phyloP scores from a whole-genome alignment of 306 rosid genomes.

The Vigna trinervia region DNA sequence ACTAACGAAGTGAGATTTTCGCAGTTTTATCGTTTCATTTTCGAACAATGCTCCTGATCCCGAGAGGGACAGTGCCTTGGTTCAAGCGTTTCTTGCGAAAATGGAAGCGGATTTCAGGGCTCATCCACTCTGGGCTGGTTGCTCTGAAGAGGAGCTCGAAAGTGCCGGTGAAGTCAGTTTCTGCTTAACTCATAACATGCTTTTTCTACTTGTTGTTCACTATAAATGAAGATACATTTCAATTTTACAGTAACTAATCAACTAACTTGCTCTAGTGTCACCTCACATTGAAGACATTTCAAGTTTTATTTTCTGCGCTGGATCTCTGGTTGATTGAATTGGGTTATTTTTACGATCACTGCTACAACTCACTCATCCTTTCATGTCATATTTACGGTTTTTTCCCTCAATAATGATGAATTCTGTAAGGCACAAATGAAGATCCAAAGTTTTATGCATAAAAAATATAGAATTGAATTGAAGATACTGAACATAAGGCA shows the following conservation, averaged over 20 bases:
- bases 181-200: slow-evolving; percentile 10
- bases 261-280: slow-evolving; percentile 9
- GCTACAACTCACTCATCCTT: neutral
- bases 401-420: slow-evolving; percentile 7
- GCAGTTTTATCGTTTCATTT: slow-evolving; percentile 94
- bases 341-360: neutral
- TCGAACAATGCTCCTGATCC: slow-evolving; percentile 90
- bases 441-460: neutral
- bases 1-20: slow-evolving; percentile 16
- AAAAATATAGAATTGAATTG: neutral
- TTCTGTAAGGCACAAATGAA: neutral
- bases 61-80: slow-evolving; percentile 78
- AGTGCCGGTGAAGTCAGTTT: slow-evolving; percentile 96
- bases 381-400: slow-evolving; percentile 3
- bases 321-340: slow-evolving; percentile 41
- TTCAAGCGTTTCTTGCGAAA: slow-evolving; percentile 78
- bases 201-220: neutral
- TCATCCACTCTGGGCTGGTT: slow-evolving; percentile 97
- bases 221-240: neutral
- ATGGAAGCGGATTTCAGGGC: slow-evolving; percentile 96
- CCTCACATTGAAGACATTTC: slow-evolving; percentile 33
- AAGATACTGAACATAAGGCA: neutral
- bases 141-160: slow-evolving; percentile 94
- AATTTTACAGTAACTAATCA: neutral
- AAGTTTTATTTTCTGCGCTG: slow-evolving; percentile 16